Evolutionary conservation across 2,329 filamentous ascomycete species (phyloP), one percentile per base, ranked within the genome.

Genomic region (Geosmithia morbida): DNA sequence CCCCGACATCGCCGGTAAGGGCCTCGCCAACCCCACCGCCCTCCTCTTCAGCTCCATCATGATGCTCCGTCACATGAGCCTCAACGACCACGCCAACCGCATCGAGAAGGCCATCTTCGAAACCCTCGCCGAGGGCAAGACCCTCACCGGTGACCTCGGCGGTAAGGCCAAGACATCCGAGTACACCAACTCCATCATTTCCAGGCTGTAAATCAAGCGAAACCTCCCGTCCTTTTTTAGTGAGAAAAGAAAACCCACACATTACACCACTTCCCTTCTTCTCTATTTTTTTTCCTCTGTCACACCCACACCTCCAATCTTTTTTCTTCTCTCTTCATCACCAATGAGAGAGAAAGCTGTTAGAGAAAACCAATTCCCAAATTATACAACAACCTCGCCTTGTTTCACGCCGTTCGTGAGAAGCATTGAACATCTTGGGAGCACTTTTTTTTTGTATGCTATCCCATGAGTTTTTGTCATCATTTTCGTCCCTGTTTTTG

Each of bases 21-120:
- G 79, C 56, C 83, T 97, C 57, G 92, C 92, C 61, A 98, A 98
- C 79, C 92, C 92, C 53, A 97, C 92, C 51, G 92, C 92, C 50
- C 81, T 98, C 57, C 81, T 98, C 55, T 84, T 97, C 61, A 87
- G 80, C 68, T 94, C 86, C 66, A 92, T 97, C 74, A 97, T 98
- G 92, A 97, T 98, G 92, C 72, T 98, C 77, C 83, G 92, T 69
- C 92, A 98, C 73, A 97, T 98, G 90, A 82, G 85, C 61, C 77
- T 98, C 54, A 81, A 72, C 66, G 76, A 87, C 53, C 81, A 97
- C 66, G 92, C 92, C 56, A 67, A 74, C 66, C 82, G 81, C 66
- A 97, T 98, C 63, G 87, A 97, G 77, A 85, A 79, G 68, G 92
- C 92, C 55, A 94, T 90, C 62, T 97, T 98, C 68, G 86, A 85